These are phyloP conservation scores for Lactarius vividus DNA, from an alignment of 768 basidiomycete species.

Conservation along the genomic window DNA sequence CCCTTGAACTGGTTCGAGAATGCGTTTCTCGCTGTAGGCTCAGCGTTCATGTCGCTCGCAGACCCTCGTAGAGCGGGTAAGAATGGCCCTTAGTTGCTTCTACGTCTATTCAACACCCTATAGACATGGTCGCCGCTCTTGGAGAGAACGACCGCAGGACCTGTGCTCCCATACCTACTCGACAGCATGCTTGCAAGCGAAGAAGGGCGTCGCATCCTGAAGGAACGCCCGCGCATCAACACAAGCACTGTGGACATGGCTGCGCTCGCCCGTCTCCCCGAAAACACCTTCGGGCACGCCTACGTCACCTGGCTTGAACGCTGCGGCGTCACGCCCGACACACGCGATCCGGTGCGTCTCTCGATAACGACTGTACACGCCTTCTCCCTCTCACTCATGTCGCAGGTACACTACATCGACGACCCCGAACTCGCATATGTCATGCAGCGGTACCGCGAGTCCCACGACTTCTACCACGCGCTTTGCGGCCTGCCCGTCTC, in stretches of 20 bases:
- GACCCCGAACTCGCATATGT: conserved; percentile 97
- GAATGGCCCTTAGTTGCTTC: conserved; percentile 32
- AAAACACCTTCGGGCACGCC: conserved; percentile 80
- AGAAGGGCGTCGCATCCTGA: conserved; percentile 83
- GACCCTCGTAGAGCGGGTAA: conserved; percentile 83
- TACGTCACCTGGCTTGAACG: conserved; percentile 89
- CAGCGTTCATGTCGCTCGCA: conserved; percentile 74
- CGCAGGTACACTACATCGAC: conserved; percentile 88
- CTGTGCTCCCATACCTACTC: conserved; percentile 70
- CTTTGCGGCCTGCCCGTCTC: conserved; percentile 85
- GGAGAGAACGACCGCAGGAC: conserved; percentile 91
- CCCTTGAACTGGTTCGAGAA: conserved; percentile 82
- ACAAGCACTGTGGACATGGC: conserved; percentile 72
- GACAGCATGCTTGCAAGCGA: conserved; percentile 72
- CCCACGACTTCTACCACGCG: conserved; percentile 97
- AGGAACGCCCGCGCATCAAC: conserved; percentile 79
- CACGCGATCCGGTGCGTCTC: conserved; percentile 74
- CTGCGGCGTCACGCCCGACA: conserved; percentile 90
- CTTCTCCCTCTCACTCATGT: conserved; percentile 7
- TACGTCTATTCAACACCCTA: background rate
- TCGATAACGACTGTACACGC: background rate
- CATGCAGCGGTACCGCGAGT: conserved; percentile 97
- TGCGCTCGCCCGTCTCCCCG: conserved; percentile 59
- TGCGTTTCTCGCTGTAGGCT: conserved; percentile 80
- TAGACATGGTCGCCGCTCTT: conserved; percentile 94